Conservation (phyloP, 1,284 basidiomycete genomes). For the Bjerkandera adusta region DNA sequence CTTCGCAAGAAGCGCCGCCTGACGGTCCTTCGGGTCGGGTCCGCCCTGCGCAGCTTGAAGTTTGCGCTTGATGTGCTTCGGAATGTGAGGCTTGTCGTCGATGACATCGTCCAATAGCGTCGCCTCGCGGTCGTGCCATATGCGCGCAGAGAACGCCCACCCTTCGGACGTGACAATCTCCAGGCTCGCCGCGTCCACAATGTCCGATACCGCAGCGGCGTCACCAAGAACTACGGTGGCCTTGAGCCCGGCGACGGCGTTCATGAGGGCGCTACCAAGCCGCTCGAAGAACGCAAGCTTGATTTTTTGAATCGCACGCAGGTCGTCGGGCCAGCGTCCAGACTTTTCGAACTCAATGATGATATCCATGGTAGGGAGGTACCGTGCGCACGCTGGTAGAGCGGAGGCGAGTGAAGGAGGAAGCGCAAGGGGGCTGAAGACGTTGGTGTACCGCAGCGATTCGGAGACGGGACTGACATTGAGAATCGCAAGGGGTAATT, state of each 20-base stretch:
- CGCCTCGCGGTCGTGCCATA: conserved; percentile 88
- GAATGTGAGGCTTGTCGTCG: conserved; percentile 38
- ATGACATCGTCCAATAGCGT: conserved; percentile 76
- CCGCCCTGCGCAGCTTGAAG: conserved; percentile 12
- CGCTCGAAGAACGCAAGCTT: conserved; percentile 92
- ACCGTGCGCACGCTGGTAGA: conserved; percentile 58
- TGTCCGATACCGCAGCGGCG: conserved; percentile 45
- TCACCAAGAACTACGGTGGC: conserved; percentile 61
- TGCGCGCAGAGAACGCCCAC: conserved; percentile 83
- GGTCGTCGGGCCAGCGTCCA: conserved; percentile 93
- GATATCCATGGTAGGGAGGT: conserved; percentile 69
- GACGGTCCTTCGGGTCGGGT: conserved; percentile 45
- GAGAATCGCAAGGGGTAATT: conserved; percentile 80
- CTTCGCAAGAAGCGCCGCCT: conserved; percentile 62
- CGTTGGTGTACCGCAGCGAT: conserved; percentile 80
- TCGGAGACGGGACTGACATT: conserved; percentile 76
- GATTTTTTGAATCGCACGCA: conserved; percentile 90
- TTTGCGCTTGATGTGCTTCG: conserved; percentile 37
- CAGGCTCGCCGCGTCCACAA: conserved; percentile 71
- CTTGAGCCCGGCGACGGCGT: conserved; percentile 45
- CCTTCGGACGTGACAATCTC: conserved; percentile 83
- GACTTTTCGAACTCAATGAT: conserved; percentile 90
- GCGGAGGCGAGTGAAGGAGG: conserved; percentile 41
- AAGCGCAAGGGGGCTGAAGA: conserved; percentile 71
- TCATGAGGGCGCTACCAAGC: conserved; percentile 64